A percentile compares a stretch with the other conserved stretches of the same genome.
phyloP scores from a whole-genome alignment of 495 filamentous ascomycete genomes.

The Annulohypoxylon moriforme region DNA sequence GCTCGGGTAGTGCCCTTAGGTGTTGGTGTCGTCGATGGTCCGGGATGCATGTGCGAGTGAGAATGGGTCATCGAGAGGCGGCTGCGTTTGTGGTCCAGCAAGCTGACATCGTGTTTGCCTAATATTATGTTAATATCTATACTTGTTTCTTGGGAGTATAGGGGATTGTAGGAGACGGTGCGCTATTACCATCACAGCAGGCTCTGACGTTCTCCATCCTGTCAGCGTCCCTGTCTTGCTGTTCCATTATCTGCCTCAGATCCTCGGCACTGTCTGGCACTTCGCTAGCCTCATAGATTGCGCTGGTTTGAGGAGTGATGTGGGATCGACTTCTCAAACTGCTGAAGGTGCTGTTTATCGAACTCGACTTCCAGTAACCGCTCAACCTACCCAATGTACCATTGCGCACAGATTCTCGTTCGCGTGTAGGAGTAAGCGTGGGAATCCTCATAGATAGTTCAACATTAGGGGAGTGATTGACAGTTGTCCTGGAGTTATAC shows the following conservation, averaged over 20 bases:
- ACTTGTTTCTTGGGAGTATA: not conserved
- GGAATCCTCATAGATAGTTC: slow-evolving; percentile 57
- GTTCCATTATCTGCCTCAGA: slow-evolving; percentile 76
- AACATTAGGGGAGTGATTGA: slow-evolving; percentile 66
- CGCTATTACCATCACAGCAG: slow-evolving; percentile 97
- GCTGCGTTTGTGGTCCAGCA: slow-evolving; percentile 59
- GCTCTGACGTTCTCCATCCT: slow-evolving; percentile 93
- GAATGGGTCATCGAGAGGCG: slow-evolving; percentile 45
- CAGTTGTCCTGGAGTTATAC: slow-evolving; percentile 77
- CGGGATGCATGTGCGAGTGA: slow-evolving; percentile 48
- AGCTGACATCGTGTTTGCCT: slow-evolving; percentile 83
- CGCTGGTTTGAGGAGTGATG: slow-evolving; percentile 55
- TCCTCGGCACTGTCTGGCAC: slow-evolving; percentile 84
- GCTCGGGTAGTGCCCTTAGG: slow-evolving; percentile 48
- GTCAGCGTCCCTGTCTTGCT: slow-evolving; percentile 77
- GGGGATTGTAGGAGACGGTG: not conserved
- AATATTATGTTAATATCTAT: slow-evolving; percentile 38
- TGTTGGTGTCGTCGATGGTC: slow-evolving; percentile 52
- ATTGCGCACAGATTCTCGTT: slow-evolving; percentile 51
- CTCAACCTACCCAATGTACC: slow-evolving; percentile 58
- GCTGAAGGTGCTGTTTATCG: slow-evolving; percentile 50
- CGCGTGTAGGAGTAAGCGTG: slow-evolving; percentile 58
- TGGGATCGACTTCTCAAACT: slow-evolving; percentile 61
- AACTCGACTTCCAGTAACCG: slow-evolving; percentile 60
- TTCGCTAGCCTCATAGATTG: slow-evolving; percentile 76